Base-by-base conservation (phyloP, 352 stramenopile species). In the Halophytophthora batemanensis region DNA sequence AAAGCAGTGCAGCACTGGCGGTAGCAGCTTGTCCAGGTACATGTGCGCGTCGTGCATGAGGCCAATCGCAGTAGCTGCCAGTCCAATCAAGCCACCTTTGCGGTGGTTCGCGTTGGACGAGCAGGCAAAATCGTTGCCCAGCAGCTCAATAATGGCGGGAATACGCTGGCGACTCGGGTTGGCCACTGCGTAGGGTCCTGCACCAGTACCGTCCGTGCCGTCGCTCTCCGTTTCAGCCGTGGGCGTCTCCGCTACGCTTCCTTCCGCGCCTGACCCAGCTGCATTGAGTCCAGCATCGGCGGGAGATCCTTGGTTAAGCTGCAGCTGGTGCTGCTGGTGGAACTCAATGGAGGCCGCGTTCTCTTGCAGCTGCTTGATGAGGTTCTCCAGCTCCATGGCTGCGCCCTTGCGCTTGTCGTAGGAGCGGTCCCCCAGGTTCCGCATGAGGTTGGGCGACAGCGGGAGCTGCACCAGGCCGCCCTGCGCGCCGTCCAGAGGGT, bases 321-420 rank as follows among this genome's bases (percentile, higher is more conserved):
- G 59, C 43, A 66, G 46, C 23, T 74, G 65, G 36, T 94, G 74
- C 37, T 86, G 69, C 54, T 84, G 69, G 55, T 87, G 77, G 45
- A 77, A 74, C 48, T 87, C 75, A 15, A 85, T 67, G 1, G 66
- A 80, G 29, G 87, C 97, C 3, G 94, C 87, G 45, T 90, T 96
- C 58, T 98, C 94, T 59, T 97, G 90, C 15, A 99, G 76, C 36
- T 93, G 88, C 70, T 99, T 99, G 51, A 99, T 97, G 18, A 99
- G 76, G 56, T 97, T 96, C 81, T 99, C 97, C 25, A 99, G 94
- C 74, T 99, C 97, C 49, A 99, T 86, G 7, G 97, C 97, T 1
- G 97, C 97, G 62, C 96, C 97, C 74, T 99, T 99, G 48, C 97
- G 90, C 76, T 99, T 99, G 61, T 99, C 97, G 71, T 99, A 99